Percentiles rank a stretch among this genome's conserved stretches.
phyloP scores from a whole-genome alignment of 1,284 basidiomycete genomes.

The Papiliotrema fonsecae region DNA sequence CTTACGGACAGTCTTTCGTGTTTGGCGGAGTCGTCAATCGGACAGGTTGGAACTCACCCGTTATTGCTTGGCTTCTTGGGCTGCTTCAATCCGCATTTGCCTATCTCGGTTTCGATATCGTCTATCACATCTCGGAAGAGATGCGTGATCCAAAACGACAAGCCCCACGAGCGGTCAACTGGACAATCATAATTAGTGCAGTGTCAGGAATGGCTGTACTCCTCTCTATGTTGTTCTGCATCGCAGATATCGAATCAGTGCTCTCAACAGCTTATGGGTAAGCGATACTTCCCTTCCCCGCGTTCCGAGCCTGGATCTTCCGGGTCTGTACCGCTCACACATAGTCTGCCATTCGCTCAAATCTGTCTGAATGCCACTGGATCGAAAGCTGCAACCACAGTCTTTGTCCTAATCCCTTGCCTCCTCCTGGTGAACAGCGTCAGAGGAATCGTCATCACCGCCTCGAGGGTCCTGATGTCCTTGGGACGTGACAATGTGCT shows the following conservation, averaged over 20 bases:
- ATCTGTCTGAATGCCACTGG: conserved; percentile 39
- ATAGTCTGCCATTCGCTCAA: conserved; percentile 50
- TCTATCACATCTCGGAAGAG: conserved; percentile 25
- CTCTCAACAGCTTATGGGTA: conserved; percentile 58
- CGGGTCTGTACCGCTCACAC: neutral
- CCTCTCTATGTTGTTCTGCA: conserved; percentile 63
- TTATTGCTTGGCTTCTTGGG: conserved; percentile 47
- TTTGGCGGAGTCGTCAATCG: conserved; percentile 42
- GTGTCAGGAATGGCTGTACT: conserved; percentile 57
- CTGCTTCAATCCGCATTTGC: conserved; percentile 15
- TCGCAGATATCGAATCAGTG: conserved; percentile 56
- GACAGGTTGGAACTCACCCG: conserved; percentile 47
- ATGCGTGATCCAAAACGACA: conserved; percentile 22
- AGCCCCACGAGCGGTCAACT: conserved; percentile 14
- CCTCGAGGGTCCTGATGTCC: conserved; percentile 16
- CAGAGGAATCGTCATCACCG: conserved; percentile 16
- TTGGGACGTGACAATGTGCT: conserved; percentile 20
- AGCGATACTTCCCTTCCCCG: conserved; percentile 32
- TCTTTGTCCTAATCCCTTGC: conserved; percentile 24
- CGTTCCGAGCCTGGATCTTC: neutral
- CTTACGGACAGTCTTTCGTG: conserved; percentile 30
- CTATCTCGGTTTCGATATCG: conserved; percentile 59
- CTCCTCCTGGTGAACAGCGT: conserved; percentile 20
- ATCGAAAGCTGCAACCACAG: conserved; percentile 20
- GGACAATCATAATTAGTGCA: conserved; percentile 41